Evolutionary conservation across 768 basidiomycete species (phyloP), one percentile per base, ranked within the genome.

Genomic region (Udeniomyces megalosporus): DNA sequence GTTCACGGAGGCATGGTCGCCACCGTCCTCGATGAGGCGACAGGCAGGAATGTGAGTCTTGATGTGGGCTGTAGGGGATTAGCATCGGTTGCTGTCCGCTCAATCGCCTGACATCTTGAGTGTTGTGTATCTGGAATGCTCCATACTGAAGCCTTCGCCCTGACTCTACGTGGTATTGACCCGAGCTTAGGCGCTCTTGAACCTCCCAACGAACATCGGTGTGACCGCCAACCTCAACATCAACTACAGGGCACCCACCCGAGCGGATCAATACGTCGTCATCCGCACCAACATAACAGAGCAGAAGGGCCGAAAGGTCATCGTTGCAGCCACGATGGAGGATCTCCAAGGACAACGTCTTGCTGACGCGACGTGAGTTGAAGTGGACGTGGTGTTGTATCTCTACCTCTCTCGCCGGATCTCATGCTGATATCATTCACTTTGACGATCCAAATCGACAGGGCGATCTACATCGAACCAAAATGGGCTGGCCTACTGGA

Each of bases 1-100:
- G 76, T 96, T 2, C 93, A 99, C 68, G 93, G 93, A 0, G 93
- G 93, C 1, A 69, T 97, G 62, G 76, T 97, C 22, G 89, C 91
- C 44, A 95, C 90, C 1, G 73, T 97, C 20, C 71, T 95, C 60
- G 93, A 99, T 66, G 93, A 99, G 77, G 77, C 78, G 17, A 70
- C 95, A 47, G 84, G 60, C 0, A 76, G 93, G 64, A 85, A 82
- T 68, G 92, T 92, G 69, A 65, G 83, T 75, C 32, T 49, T 44
- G 26, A 22, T 45, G 0, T 24, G 38, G 38, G 38, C 10, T 8
- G 38, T 8, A 17, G 38, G 38, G 38, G 38, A 42, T 42, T 17
- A 42, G 17, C 38, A 8, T 42, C 10, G 38, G 17, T 42, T n/a
- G n/a, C n/a, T n/a, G n/a, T n/a, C n/a, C n/a, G n/a, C n/a, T n/a